Percentiles rank a stretch among this genome's conserved stretches.
Conservation (phyloP, 1,139 yeast species). For the Wickerhamiella pararugosa region DNA sequence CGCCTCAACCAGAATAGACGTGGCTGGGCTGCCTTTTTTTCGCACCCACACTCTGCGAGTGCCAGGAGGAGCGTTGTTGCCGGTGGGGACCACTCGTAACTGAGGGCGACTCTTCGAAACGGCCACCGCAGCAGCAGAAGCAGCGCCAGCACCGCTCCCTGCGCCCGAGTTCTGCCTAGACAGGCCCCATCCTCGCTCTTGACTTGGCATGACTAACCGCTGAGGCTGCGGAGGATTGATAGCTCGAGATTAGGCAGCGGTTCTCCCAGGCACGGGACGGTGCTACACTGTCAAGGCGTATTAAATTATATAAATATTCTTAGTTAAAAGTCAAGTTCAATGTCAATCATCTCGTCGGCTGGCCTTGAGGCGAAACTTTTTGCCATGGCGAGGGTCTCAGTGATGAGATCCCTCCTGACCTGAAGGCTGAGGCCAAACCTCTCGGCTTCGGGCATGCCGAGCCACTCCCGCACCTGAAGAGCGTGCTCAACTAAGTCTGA, state of each 20-base stretch:
- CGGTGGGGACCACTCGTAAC: neutral
- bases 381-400: slow-evolving; percentile 3
- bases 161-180: slow-evolving; percentile 3
- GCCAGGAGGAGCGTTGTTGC: slow-evolving; percentile 4
- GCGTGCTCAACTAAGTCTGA: slow-evolving; percentile 1
- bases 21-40: slow-evolving; percentile 43
- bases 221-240: too few species aligned
- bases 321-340: too few species aligned
- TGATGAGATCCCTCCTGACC: slow-evolving; percentile 3
- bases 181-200: neutral
- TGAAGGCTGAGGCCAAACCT: neutral
- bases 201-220: too few species aligned
- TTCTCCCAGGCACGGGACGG: too few species aligned
- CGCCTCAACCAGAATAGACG: slow-evolving; percentile 43
- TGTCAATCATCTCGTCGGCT: neutral
- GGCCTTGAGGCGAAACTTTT: slow-evolving; percentile 1
- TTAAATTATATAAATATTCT: too few species aligned
- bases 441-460: neutral
- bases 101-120: slow-evolving; percentile 1
- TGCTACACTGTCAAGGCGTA: too few species aligned
- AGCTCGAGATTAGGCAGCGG: too few species aligned
- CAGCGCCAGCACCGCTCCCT: slow-evolving; percentile 1
- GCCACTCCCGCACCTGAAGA: slow-evolving; percentile 5
- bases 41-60: slow-evolving; percentile 48
- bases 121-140: slow-evolving; percentile 5